These are phyloP conservation scores for Eleusine coracana DNA, from an alignment of 176 grass and related monocot species.

Conservation along the genomic window DNA sequence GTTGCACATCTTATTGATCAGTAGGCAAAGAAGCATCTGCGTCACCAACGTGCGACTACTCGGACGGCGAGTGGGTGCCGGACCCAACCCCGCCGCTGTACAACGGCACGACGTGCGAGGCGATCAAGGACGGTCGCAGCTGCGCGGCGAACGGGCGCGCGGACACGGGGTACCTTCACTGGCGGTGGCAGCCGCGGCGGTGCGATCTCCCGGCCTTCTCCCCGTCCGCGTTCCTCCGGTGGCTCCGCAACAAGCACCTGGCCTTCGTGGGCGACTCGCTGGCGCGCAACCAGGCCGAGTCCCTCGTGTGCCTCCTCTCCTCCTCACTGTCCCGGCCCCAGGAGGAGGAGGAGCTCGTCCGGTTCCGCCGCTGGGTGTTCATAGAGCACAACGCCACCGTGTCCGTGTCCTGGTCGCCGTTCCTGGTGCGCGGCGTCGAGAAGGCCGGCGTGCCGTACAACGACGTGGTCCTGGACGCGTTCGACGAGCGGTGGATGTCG, in stretches of 20 bases:
- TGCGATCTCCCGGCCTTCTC: slow-evolving; percentile 75
- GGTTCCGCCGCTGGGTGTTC: slow-evolving; percentile 74
- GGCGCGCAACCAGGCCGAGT: slow-evolving; percentile 83
- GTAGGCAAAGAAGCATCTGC: neutral
- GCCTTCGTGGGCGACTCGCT: slow-evolving; percentile 86
- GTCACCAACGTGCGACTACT: slow-evolving; percentile 55
- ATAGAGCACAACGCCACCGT: slow-evolving; percentile 61
- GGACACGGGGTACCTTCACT: slow-evolving; percentile 78
- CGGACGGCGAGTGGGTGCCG: slow-evolving; percentile 64
- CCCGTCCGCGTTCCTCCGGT: slow-evolving; percentile 50
- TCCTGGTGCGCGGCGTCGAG: slow-evolving; percentile 63
- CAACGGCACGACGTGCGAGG: slow-evolving; percentile 64
- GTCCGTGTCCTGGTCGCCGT: slow-evolving; percentile 87
- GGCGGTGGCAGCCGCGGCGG: slow-evolving; percentile 64
- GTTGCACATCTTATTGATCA: too few relatives aligned
- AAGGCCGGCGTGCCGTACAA: slow-evolving; percentile 67
- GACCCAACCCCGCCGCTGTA: slow-evolving; percentile 52
- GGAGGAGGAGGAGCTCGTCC: slow-evolving; percentile 33
- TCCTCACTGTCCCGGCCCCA: slow-evolving; percentile 27
- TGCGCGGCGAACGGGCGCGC: slow-evolving; percentile 81
- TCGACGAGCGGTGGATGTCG: slow-evolving; percentile 72
- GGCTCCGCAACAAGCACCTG: slow-evolving; percentile 60
- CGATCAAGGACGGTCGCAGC: slow-evolving; percentile 84
- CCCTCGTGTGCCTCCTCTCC: slow-evolving; percentile 78
- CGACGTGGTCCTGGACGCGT: slow-evolving; percentile 63